A percentile compares a stretch with the other conserved stretches of the same genome.
Evolutionary conservation across 305 asterid species (phyloP).

Genomic region (Solanum aculeatissimum): DNA sequence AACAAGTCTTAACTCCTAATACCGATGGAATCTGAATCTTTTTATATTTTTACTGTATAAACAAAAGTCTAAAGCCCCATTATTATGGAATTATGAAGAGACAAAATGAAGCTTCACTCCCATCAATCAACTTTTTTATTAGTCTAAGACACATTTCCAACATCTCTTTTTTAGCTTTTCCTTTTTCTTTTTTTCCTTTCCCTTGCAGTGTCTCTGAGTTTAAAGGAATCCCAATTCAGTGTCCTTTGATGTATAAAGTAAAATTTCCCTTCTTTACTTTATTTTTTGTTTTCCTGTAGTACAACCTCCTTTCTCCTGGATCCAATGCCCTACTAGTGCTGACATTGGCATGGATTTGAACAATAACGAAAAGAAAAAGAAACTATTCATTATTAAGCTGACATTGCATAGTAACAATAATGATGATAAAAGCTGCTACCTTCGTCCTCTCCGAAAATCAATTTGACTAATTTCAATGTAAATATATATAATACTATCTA

Average conservation of each 20-base stretch:
- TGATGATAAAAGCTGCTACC: neutral
- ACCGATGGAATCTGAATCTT: neutral
- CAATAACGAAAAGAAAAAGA: neutral
- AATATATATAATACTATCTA: neutral
- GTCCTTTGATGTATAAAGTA: conserved; percentile 17
- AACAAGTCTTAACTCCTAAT: neutral
- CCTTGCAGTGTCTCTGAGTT: conserved; percentile 8
- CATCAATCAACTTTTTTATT: neutral
- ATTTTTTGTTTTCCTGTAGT: neutral
- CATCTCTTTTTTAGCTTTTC: conserved; percentile 4
- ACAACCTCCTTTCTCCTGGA: conserved; percentile 3
- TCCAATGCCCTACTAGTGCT: neutral
- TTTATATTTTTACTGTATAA: neutral
- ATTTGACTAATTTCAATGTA: too few relatives aligned
- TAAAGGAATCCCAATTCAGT: conserved; percentile 17
- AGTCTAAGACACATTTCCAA: neutral
- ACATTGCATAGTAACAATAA: neutral
- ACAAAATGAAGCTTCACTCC: conserved; percentile 5
- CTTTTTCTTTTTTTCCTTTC: conserved; percentile 13
- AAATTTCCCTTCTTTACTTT: neutral
- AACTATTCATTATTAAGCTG: neutral
- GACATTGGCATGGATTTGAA: conserved; percentile 2
- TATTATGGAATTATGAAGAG: conserved; percentile 45
- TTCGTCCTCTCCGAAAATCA: neutral
- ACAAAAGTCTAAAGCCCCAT: conserved; percentile 5